Conservation (phyloP, 2,329 filamentous ascomycete species). For the Sclerotinia sclerotiorum region DNA sequence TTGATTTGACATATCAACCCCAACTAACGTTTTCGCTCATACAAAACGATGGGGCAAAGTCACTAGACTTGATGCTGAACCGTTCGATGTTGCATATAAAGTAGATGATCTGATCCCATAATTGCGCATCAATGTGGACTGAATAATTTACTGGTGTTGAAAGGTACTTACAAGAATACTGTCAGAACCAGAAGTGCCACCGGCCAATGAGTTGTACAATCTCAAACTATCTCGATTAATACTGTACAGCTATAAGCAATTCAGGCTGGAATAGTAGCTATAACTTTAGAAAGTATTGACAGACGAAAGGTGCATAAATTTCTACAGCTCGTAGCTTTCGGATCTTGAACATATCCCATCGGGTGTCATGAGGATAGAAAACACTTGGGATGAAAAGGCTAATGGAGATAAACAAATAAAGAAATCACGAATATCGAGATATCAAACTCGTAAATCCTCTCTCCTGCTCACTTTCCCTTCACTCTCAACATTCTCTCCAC, state of each 20-base stretch:
- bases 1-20: too few species aligned
- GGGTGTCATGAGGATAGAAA: not conserved
- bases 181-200: not conserved
- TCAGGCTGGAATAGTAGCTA: not conserved
- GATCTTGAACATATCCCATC: not conserved
- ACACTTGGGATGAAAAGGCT: not conserved
- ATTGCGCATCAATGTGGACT: too few species aligned
- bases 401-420: not conserved
- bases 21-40: too few species aligned
- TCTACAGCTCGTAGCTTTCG: too few species aligned
- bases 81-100: not conserved
- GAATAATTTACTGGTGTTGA: fast-evolving
- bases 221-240: not conserved
- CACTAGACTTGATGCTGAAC: not conserved
- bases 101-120: not conserved
- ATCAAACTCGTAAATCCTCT: constrained; percentile 10
- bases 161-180: not conserved
- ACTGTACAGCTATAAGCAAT: not conserved
- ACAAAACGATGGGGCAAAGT: too few species aligned
- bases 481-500: constrained; percentile 1
- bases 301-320: not conserved
- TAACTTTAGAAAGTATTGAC: not conserved
- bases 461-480: constrained; percentile 6
- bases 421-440: not conserved
- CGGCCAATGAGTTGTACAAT: not conserved